These are phyloP conservation scores for Didymellaceae sp. DNA, from an alignment of 2,329 filamentous ascomycete genomes.

Conservation along the genomic window DNA sequence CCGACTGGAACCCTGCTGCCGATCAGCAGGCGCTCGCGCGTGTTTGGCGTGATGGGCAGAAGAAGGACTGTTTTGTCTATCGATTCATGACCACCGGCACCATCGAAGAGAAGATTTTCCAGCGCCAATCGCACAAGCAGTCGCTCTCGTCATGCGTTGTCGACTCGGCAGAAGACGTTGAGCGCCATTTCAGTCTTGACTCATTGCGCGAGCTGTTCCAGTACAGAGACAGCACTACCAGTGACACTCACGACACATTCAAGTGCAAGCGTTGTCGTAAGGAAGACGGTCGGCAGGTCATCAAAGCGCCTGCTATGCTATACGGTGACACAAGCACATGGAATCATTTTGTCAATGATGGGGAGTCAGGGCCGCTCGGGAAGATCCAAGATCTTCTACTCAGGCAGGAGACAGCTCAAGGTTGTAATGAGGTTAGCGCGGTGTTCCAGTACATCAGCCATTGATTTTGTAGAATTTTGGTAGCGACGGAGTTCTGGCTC, in stretches of 20 bases:
- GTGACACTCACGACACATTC: constrained; percentile 98
- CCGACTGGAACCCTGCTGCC: constrained; percentile 93
- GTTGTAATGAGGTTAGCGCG: constrained; percentile 75
- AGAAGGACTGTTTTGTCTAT: constrained; percentile 99
- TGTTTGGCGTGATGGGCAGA: constrained; percentile 98
- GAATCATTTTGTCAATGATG: constrained; percentile 93
- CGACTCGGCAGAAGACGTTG: constrained; percentile 94
- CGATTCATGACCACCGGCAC: constrained; percentile 98
- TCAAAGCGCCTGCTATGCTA: constrained; percentile 93
- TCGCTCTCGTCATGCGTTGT: constrained; percentile 95
- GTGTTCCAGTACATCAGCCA: constrained; percentile 99
- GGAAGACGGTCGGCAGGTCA: constrained; percentile 81
- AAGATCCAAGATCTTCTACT: constrained; percentile 90
- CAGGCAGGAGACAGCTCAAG: constrained; percentile 79
- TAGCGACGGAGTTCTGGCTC: neutral
- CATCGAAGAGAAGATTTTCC: constrained; percentile 99
- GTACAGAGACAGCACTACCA: constrained; percentile 81
- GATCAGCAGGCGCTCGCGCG: constrained; percentile 96
- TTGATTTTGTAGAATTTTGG: neutral
- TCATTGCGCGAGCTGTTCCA: constrained; percentile 92
- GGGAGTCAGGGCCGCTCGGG: constrained; percentile 69
- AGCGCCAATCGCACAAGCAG: constrained; percentile 97
- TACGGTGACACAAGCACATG: constrained; percentile 99
- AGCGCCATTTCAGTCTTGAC: constrained; percentile 93
- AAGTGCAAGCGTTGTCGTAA: constrained; percentile 92